Base-by-base conservation (phyloP, 768 basidiomycete species). In the Lactarius pseudohatsudake region DNA sequence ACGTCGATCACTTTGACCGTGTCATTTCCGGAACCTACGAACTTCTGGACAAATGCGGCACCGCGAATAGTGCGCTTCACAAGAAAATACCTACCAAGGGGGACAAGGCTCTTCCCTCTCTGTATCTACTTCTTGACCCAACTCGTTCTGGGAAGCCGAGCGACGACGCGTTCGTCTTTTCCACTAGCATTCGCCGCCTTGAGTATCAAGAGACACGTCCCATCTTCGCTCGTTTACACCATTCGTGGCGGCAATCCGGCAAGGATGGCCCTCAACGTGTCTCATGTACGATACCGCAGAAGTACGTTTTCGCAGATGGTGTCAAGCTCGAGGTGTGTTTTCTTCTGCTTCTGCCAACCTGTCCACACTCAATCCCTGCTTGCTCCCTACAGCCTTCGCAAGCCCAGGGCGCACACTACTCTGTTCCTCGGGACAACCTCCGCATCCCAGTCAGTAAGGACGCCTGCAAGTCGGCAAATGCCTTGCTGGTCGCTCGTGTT, bases 111-210 rank as follows among this genome's bases (percentile, higher is more conserved):
- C 76, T 86, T 34, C 87, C 89, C 0, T 84, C 89, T 0, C 74
- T 97, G 13, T 94, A 87, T 76, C 79, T 92, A 80, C 83, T 97
- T 71, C 85, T 97, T 71, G 94, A 97, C 73, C 94, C 95, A 16
- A 87, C 90, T 40, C 85, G 94, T 1, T 85, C 81, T 61, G 93
- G 92, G 4, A 85, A 87, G 62, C 81, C 88, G 40, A 81, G 82
- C 2, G 85, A 92, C 38, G 96, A 98, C 72, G 80, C 82, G 4
- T 97, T 93, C 74, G 89, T 92, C 18, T 94, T 98, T 74, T 91
- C 94, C 0, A 89, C 84, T 54, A 88, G 83, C 72, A 92, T 82
- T 57, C 81, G 90, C 58, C 83, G 94, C 59, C 84, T 90, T 54
- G 92, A 94, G 72, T 95, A 86, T 72, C 89, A 90, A 60, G 91